phyloP scores from a whole-genome alignment of 31 red algal genomes.

The Asparagopsis taxiformis region DNA sequence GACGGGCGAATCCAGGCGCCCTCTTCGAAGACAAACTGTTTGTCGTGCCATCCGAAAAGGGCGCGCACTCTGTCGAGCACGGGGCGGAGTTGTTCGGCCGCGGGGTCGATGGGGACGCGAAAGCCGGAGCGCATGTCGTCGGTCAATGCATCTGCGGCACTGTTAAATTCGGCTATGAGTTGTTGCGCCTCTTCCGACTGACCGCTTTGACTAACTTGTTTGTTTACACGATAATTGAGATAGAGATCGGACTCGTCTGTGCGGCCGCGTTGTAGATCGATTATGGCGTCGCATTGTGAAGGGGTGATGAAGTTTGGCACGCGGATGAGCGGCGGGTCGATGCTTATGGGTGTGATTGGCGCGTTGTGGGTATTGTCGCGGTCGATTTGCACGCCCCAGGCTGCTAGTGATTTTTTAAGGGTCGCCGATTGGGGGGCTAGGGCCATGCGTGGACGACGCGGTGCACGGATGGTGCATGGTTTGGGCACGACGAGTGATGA shows the following conservation, averaged over 20 bases:
- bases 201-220: not conserved
- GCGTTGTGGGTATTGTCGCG: conserved; percentile 9
- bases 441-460: too few species aligned
- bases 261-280: conserved; percentile 14
- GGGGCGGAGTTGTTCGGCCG: conserved; percentile 1
- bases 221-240: conserved; percentile 66
- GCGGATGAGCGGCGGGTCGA: conserved; percentile 25
- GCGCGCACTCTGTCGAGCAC: conserved; percentile 5
- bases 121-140: conserved; percentile 23
- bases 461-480: too few species aligned
- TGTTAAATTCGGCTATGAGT: conserved; percentile 12
- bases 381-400: conserved; percentile 14
- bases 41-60: conserved; percentile 18
- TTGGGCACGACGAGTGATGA: too few species aligned
- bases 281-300: conserved; percentile 22
- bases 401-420: too few species aligned
- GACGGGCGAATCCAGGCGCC: conserved; percentile 29
- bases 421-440: too few species aligned
- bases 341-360: conserved; percentile 7
- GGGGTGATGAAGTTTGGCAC: conserved; percentile 47
- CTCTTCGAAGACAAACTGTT: conserved; percentile 43
- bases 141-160: not conserved
- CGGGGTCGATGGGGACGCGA: conserved; percentile 26
- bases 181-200: conserved; percentile 7
- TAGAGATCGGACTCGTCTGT: conserved; percentile 41